Percentiles rank a stretch among this genome's conserved stretches.
Evolutionary conservation across 2,329 filamentous ascomycete species (phyloP).

Genomic region (Gnomoniopsis smithogilvyi): DNA sequence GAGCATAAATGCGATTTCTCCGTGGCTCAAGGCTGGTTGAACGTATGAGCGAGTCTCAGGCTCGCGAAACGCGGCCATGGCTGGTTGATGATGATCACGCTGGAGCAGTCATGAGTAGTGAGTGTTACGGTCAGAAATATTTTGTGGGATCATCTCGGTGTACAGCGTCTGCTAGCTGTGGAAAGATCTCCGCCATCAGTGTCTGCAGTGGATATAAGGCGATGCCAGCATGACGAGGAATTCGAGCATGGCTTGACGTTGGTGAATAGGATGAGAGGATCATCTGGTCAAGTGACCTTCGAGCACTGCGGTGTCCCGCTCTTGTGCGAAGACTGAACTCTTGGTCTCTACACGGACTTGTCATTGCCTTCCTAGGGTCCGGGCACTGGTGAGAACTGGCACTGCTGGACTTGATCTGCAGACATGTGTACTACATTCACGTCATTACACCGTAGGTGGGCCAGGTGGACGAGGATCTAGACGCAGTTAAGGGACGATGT

Average conservation of each 20-base stretch:
- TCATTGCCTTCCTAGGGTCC: no score
- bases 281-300: constrained; percentile 13
- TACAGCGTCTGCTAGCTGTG: background rate
- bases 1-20: no score
- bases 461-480: background rate
- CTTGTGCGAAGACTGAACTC: background rate
- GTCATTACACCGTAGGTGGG: background rate
- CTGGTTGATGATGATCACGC: no score
- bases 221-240: background rate
- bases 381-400: background rate
- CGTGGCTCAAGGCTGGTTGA: no score
- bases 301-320: background rate
- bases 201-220: background rate
- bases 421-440: background rate
- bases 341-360: background rate
- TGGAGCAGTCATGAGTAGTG: no score
- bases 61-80: no score
- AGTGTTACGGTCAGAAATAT: background rate
- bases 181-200: background rate
- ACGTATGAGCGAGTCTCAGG: no score
- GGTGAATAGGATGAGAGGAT: background rate
- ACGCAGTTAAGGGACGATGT: background rate
- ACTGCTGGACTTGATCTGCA: background rate
- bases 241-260: background rate
- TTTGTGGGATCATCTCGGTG: background rate